These are phyloP conservation scores for Exophiala spinifera DNA, from an alignment of 2,329 filamentous ascomycete genomes.

Conservation along the genomic window DNA sequence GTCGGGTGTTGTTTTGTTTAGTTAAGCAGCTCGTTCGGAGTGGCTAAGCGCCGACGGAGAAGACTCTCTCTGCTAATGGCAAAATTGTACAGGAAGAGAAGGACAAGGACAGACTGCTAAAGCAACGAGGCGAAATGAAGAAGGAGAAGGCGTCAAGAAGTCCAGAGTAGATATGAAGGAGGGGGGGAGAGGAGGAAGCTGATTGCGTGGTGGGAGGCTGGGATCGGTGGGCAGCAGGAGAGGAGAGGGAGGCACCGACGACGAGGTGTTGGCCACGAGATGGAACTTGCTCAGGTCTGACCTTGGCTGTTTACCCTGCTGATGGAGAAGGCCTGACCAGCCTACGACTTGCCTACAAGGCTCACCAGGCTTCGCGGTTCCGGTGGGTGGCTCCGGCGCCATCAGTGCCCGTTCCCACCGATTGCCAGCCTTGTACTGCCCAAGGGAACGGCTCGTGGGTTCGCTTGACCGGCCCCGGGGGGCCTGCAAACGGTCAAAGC, in stretches of 20 bases:
- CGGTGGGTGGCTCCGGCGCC: too few relatives aligned
- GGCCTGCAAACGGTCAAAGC: neutral
- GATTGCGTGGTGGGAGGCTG: conserved; percentile 2
- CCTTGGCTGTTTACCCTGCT: too few relatives aligned
- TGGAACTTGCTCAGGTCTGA: too few relatives aligned
- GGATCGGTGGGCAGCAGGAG: neutral
- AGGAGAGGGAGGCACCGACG: neutral
- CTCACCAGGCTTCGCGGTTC: too few relatives aligned
- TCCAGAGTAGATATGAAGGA: neutral
- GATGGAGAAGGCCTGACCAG: too few relatives aligned
- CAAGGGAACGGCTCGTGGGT: neutral
- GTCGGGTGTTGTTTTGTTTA: neutral
- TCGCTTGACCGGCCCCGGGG: neutral
- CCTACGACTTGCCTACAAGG: too few relatives aligned
- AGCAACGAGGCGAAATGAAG: neutral
- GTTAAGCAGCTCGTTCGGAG: too few relatives aligned
- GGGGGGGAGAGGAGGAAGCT: neutral
- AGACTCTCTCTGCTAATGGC: neutral
- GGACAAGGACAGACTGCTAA: neutral
- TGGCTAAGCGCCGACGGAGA: too few relatives aligned
- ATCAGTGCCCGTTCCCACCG: too few relatives aligned
- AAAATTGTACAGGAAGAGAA: conserved; percentile 1
- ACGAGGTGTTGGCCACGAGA: neutral
- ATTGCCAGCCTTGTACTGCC: neutral
- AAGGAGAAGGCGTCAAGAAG: neutral